These are phyloP conservation scores for Xylaria curta DNA, from an alignment of 495 filamentous ascomycete species.

Conservation along the genomic window DNA sequence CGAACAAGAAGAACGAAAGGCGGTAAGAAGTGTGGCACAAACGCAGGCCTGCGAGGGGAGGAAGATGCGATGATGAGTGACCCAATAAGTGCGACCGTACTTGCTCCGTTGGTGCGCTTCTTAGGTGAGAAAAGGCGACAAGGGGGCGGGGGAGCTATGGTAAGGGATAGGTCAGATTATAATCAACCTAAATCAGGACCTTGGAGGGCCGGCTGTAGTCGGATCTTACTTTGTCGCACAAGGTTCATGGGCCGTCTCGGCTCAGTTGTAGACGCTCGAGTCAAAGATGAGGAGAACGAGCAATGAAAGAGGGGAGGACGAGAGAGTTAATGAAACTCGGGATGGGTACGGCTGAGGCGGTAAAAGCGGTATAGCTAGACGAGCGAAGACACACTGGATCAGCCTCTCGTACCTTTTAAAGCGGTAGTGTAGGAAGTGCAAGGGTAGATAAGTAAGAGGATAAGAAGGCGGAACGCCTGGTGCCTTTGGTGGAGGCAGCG, in stretches of 20 bases:
- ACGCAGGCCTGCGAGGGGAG: conserved; percentile 19
- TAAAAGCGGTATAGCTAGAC: conserved; percentile 19
- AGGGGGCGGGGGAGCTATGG: conserved; percentile 21
- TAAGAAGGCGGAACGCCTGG: background rate
- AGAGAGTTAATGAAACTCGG: conserved; percentile 9
- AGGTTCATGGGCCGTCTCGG: conserved; percentile 2
- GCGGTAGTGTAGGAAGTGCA: background rate
- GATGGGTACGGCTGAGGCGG: conserved; percentile 18
- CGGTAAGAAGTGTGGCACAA: conserved; percentile 21
- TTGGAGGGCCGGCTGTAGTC: conserved; percentile 17
- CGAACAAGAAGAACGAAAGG: conserved; percentile 18
- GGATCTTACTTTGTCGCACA: conserved; percentile 21
- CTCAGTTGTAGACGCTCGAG: conserved; percentile 24
- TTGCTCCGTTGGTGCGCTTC: conserved; percentile 21
- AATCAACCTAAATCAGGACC: conserved; percentile 14
- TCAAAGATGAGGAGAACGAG: conserved; percentile 11
- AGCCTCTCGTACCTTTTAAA: conserved; percentile 22
- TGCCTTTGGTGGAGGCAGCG: conserved; percentile 9
- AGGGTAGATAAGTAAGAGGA: background rate
- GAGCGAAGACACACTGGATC: conserved; percentile 22
- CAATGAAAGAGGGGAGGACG: conserved; percentile 26
- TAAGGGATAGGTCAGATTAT: conserved; percentile 17
- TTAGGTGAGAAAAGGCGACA: conserved; percentile 25
- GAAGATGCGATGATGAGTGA: conserved; percentile 21
- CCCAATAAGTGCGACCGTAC: conserved; percentile 22